phyloP scores from a whole-genome alignment of 129 eudicot species.

The Chrysanthemum seticuspe region DNA sequence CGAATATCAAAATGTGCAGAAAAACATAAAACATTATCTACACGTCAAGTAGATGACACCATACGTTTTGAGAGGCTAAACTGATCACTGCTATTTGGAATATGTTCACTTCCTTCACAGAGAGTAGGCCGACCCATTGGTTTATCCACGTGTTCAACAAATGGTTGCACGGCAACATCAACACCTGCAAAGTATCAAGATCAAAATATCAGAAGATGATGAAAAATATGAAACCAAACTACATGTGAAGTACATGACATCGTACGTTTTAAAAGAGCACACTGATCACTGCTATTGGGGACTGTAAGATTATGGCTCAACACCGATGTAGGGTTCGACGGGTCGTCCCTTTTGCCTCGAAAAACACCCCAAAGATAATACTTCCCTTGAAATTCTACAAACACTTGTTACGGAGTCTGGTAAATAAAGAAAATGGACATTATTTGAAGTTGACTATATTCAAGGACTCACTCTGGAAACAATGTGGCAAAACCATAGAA shows the following conservation, averaged over 20 bases:
- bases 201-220: neutral
- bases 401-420: conserved; percentile 5
- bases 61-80: neutral
- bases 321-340: neutral
- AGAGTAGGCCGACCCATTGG: neutral
- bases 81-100: neutral
- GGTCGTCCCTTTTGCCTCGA: conserved; percentile 6
- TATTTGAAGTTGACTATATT: neutral
- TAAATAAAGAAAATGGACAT: conserved; percentile 8
- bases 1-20: neutral
- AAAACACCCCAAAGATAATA: conserved; percentile 54
- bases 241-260: neutral
- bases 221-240: too few relatives aligned
- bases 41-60: neutral
- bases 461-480: conserved; percentile 38
- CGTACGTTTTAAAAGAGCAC: neutral
- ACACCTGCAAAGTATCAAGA: neutral
- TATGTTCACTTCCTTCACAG: neutral
- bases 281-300: neutral
- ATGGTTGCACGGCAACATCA: neutral
- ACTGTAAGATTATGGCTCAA: conserved; percentile 2
- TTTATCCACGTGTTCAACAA: conserved; percentile 1
- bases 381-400: conserved; percentile 54
- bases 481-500: conserved; percentile 39
- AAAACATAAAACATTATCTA: neutral